These are phyloP conservation scores for Luzula sylvatica DNA, from an alignment of 176 grass and related monocot species.

Conservation along the genomic window DNA sequence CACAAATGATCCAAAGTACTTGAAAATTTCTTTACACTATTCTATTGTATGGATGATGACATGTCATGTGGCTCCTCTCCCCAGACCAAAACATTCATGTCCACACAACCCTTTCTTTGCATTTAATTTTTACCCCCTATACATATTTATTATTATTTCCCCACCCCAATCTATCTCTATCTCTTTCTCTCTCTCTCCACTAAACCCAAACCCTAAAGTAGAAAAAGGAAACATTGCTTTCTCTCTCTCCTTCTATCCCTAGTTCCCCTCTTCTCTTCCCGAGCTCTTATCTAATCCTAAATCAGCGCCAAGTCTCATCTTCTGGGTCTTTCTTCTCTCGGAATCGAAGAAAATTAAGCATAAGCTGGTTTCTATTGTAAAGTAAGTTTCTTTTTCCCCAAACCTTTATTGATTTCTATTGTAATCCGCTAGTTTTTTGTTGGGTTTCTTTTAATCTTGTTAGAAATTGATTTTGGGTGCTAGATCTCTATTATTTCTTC, in stretches of 20 bases:
- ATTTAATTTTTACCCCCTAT: slow-evolving; percentile 15
- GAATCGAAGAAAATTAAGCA: background rate
- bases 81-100: slow-evolving; percentile 16
- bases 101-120: slow-evolving; percentile 10
- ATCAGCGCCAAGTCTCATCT: background rate
- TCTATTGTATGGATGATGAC: slow-evolving; percentile 13
- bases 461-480: background rate
- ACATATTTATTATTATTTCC: slow-evolving; percentile 13
- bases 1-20: slow-evolving; percentile 4
- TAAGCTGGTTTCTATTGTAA: slow-evolving; percentile 3
- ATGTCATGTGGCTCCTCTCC: slow-evolving; percentile 13
- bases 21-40: background rate
- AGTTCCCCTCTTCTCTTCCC: slow-evolving; percentile 16
- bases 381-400: background rate
- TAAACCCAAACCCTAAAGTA: slow-evolving; percentile 42
- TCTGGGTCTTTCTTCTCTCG: background rate
- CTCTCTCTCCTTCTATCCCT: slow-evolving; percentile 15
- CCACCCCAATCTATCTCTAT: background rate
- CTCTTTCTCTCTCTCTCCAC: background rate
- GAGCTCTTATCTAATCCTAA: background rate
- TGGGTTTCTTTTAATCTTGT: slow-evolving; percentile 1
- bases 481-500: background rate
- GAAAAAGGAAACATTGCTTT: slow-evolving; percentile 16
- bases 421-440: slow-evolving; percentile 12
- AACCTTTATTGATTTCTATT: slow-evolving; percentile 10